Percentiles rank a stretch among this genome's conserved stretches.
Evolutionary conservation across 495 filamentous ascomycete species (phyloP).

Genomic region (Astrocystis sublimbata): DNA sequence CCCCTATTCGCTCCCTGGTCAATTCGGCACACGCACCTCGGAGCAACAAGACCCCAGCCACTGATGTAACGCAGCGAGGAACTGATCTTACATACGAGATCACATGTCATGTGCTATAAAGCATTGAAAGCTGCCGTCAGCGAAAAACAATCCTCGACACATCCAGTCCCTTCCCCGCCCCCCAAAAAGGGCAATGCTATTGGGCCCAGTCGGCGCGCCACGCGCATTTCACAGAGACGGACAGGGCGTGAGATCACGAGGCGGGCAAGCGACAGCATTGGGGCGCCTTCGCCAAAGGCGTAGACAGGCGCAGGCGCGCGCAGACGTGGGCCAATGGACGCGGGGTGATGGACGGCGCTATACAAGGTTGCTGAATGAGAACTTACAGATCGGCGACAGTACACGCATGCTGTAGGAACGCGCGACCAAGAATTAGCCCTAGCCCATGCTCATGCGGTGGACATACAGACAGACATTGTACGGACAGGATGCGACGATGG

Average conservation of each 20-base stretch:
- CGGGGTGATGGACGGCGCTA: conserved; percentile 18
- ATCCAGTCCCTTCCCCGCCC: no score
- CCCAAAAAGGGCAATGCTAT: no score
- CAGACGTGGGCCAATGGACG: conserved; percentile 38
- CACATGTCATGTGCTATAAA: conserved; percentile 99
- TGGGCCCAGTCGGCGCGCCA: conserved; percentile 13
- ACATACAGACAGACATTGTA: conserved; percentile 20
- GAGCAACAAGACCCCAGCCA: conserved; percentile 38
- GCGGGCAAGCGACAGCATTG: conserved; percentile 17
- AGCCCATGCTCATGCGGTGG: conserved; percentile 17
- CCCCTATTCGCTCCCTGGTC: conserved; percentile 60
- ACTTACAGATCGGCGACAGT: conserved; percentile 98
- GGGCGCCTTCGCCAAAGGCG: conserved; percentile 25
- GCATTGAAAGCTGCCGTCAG: conserved; percentile 41
- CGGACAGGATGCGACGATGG: conserved; percentile 22
- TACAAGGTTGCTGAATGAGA: conserved; percentile 35
- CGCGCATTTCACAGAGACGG: conserved; percentile 7
- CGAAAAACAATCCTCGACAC: conserved; percentile 9
- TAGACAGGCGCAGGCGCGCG: conserved; percentile 30
- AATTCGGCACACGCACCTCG: conserved; percentile 35
- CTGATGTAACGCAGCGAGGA: conserved; percentile 42
- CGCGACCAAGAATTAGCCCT: conserved; percentile 49
- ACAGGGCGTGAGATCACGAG: conserved; percentile 24
- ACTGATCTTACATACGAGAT: conserved; percentile 79
- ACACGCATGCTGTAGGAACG: conserved; percentile 84